phyloP scores from a whole-genome alignment of 2,329 filamentous ascomycete species.

The Mycogone perniciosa region DNA sequence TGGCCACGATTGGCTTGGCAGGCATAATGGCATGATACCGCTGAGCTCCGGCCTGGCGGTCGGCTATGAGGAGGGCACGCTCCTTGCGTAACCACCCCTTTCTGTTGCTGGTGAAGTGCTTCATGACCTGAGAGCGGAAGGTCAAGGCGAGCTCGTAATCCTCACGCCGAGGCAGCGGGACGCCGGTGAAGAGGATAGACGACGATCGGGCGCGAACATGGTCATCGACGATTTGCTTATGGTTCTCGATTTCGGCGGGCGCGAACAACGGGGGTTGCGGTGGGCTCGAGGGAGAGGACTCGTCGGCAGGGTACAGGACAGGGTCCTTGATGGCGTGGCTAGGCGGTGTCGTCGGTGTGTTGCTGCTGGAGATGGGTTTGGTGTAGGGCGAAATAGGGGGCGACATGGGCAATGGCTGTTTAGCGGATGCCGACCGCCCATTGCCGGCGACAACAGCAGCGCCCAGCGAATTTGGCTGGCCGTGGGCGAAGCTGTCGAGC shows the following conservation, averaged over 20 bases:
- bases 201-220: slow-evolving; percentile 42
- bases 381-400: slow-evolving; percentile 51
- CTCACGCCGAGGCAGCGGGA: slow-evolving; percentile 42
- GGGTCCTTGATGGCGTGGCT: slow-evolving; percentile 41
- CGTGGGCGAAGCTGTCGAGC: slow-evolving; percentile 44
- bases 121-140: slow-evolving; percentile 48
- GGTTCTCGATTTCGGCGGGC: slow-evolving; percentile 33
- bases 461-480: slow-evolving; percentile 6
- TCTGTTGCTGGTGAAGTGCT: slow-evolving; percentile 38
- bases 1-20: slow-evolving; percentile 30
- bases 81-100: slow-evolving; percentile 45
- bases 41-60: slow-evolving; percentile 37
- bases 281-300: slow-evolving; percentile 33
- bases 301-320: slow-evolving; percentile 49
- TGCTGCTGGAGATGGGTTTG: slow-evolving; percentile 31
- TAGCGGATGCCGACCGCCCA: slow-evolving; percentile 23
- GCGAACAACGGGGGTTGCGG: slow-evolving; percentile 46
- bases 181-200: slow-evolving; percentile 28
- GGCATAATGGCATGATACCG: slow-evolving; percentile 38
- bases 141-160: slow-evolving; percentile 49
- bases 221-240: slow-evolving; percentile 43
- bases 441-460: slow-evolving; percentile 9
- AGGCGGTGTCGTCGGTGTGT: slow-evolving; percentile 23
- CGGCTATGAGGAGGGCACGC: slow-evolving; percentile 41
- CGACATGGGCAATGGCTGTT: slow-evolving; percentile 41